These are phyloP conservation scores for Neofusicoccum parvum DNA, from an alignment of 2,329 filamentous ascomycete genomes.

Conservation along the genomic window DNA sequence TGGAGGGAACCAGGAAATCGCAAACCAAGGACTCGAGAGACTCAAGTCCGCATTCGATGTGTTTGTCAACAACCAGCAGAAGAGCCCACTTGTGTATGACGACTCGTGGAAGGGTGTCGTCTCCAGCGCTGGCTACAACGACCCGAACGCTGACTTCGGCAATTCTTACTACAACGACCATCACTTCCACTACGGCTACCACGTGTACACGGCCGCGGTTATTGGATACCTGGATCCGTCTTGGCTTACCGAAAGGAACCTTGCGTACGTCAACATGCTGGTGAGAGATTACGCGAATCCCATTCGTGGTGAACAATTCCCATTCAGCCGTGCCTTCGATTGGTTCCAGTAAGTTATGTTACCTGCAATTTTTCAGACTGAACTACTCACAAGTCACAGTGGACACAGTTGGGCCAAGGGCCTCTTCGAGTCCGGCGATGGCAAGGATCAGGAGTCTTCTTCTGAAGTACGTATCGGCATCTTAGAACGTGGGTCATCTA, in stretches of 20 bases:
- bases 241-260: slow-evolving; percentile 72
- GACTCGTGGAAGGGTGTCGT: slow-evolving; percentile 78
- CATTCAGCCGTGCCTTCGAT: slow-evolving; percentile 74
- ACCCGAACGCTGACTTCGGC: slow-evolving; percentile 80
- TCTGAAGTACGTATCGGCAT: slow-evolving; percentile 60
- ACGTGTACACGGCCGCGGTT: slow-evolving; percentile 72
- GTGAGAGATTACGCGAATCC: slow-evolving; percentile 85
- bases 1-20: slow-evolving; percentile 60
- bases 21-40: slow-evolving; percentile 54
- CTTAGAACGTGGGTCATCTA: background rate
- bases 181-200: slow-evolving; percentile 65
- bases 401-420: slow-evolving; percentile 95
- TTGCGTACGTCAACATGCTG: slow-evolving; percentile 79
- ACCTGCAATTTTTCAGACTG: background rate
- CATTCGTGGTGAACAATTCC: slow-evolving; percentile 69
- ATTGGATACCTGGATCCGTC: slow-evolving; percentile 77
- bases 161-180: slow-evolving; percentile 81
- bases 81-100: slow-evolving; percentile 60
- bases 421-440: slow-evolving; percentile 71
- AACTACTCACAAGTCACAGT: slow-evolving; percentile 1
- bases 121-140: slow-evolving; percentile 74
- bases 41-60: slow-evolving; percentile 52
- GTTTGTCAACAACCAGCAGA: slow-evolving; percentile 51
- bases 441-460: slow-evolving; percentile 86
- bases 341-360: slow-evolving; percentile 64